A percentile compares a stretch with the other conserved stretches of the same genome.
Conservation (phyloP, 2,329 filamentous ascomycete genomes). For the Arthrobotrys megalospora region DNA sequence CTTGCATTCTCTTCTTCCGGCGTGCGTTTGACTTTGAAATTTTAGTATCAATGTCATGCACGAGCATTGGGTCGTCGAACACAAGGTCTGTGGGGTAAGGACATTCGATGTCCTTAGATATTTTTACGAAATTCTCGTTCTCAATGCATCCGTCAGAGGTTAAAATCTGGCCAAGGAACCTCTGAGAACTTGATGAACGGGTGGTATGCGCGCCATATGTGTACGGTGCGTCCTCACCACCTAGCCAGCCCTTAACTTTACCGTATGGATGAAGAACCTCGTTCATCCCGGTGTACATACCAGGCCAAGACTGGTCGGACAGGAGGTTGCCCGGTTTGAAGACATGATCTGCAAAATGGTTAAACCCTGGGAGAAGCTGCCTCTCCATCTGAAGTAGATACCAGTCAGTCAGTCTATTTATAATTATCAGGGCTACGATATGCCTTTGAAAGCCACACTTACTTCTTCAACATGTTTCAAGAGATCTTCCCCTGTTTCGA, state of each 20-base stretch:
- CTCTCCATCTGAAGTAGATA: not conserved
- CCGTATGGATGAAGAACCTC: conserved; percentile 37
- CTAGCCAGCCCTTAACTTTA: conserved; percentile 22
- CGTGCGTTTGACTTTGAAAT: not conserved
- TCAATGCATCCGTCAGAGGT: conserved; percentile 4
- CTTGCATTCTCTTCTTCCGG: not conserved
- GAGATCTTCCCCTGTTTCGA: too few species aligned
- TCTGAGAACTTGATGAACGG: conserved; percentile 25
- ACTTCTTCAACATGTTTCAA: too few species aligned
- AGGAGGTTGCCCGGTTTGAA: not conserved
- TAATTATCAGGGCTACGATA: too few species aligned
- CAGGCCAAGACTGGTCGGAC: not conserved
- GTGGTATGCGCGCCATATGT: not conserved
- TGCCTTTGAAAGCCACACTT: too few species aligned
- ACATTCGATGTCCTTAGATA: conserved; percentile 18
- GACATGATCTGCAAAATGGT: conserved; percentile 11
- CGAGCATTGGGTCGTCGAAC: not conserved
- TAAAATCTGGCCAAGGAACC: not conserved
- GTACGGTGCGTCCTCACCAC: not conserved
- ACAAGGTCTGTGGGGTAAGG: conserved; percentile 1
- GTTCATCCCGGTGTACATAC: conserved; percentile 8
- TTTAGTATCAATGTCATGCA: not conserved
- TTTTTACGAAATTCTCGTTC: not conserved
- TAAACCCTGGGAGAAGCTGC: not conserved
- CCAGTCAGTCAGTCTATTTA: too few species aligned